Evolutionary conservation across 2,329 filamentous ascomycete genomes (phyloP).

Genomic region (Helicocarpus griseus): DNA sequence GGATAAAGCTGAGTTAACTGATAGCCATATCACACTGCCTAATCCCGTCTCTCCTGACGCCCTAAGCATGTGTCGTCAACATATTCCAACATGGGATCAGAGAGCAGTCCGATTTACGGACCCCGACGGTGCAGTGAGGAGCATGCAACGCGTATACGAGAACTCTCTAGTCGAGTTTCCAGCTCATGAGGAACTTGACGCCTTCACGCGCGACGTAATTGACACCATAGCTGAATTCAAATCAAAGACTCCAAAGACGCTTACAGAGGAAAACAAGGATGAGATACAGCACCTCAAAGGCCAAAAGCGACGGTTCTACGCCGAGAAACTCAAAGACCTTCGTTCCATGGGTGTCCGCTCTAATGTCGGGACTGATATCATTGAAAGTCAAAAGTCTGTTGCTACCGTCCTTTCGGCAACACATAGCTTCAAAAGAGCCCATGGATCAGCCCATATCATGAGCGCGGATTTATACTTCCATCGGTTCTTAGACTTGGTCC

Average conservation of each 20-base stretch:
- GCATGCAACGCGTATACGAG: slow-evolving; percentile 59
- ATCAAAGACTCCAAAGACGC: slow-evolving; percentile 68
- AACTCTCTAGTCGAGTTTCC: slow-evolving; percentile 45
- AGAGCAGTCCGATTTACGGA: slow-evolving; percentile 61
- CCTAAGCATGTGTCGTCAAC: slow-evolving; percentile 23
- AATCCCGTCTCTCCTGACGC: slow-evolving; percentile 19
- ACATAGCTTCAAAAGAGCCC: slow-evolving; percentile 25
- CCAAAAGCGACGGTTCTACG: slow-evolving; percentile 80
- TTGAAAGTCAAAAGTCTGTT: slow-evolving; percentile 64
- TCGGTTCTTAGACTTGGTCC: slow-evolving; percentile 64
- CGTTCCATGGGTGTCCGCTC: slow-evolving; percentile 82
- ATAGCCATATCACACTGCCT: background rate
- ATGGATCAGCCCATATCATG: slow-evolving; percentile 18
- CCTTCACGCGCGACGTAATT: slow-evolving; percentile 60
- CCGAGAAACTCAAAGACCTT: slow-evolving; percentile 73
- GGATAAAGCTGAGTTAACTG: slow-evolving; percentile 17
- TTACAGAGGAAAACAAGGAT: slow-evolving; percentile 80
- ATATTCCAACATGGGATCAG: slow-evolving; percentile 26
- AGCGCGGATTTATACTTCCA: slow-evolving; percentile 66
- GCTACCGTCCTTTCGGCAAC: slow-evolving; percentile 58
- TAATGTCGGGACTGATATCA: slow-evolving; percentile 64
- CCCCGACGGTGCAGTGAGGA: slow-evolving; percentile 56
- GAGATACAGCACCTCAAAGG: slow-evolving; percentile 80
- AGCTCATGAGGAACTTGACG: slow-evolving; percentile 50
- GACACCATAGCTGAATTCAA: slow-evolving; percentile 62